Conservation (phyloP, 345 rosid genomes). For the Camelina sativa region DNA sequence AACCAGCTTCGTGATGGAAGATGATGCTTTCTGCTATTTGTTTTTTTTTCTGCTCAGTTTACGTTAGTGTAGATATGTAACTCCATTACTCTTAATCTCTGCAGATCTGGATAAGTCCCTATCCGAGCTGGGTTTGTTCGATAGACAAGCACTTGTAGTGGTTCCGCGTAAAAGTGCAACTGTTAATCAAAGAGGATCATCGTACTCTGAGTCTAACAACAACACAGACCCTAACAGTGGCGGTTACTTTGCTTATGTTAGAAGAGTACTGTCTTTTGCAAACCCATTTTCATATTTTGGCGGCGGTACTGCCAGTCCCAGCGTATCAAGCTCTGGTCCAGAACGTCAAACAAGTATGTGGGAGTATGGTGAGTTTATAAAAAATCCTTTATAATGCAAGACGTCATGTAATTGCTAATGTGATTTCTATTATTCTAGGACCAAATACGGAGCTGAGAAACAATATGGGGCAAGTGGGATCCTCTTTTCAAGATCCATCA, state of each 20-base stretch:
- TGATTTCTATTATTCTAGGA: slow-evolving; percentile 54
- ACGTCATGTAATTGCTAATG: slow-evolving; percentile 25
- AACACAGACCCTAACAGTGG: slow-evolving; percentile 49
- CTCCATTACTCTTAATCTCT: slow-evolving; percentile 21
- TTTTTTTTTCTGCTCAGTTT: background rate
- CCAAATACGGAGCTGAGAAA: slow-evolving; percentile 52
- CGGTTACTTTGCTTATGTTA: slow-evolving; percentile 66
- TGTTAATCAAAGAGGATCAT: slow-evolving; percentile 48
- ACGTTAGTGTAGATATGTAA: background rate
- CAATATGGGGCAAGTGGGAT: slow-evolving; percentile 44
- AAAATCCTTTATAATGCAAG: background rate
- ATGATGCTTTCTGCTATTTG: slow-evolving; percentile 16
- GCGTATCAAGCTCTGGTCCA: slow-evolving; percentile 53
- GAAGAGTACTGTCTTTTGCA: slow-evolving; percentile 61
- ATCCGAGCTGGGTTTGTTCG: slow-evolving; percentile 69
- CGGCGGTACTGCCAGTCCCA: slow-evolving; percentile 47
- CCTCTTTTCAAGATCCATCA: slow-evolving; percentile 41
- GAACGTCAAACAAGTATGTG: slow-evolving; percentile 52
- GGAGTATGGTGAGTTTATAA: slow-evolving; percentile 52
- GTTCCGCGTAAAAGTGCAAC: slow-evolving; percentile 59
- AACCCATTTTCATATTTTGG: slow-evolving; percentile 85
- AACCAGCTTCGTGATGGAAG: slow-evolving; percentile 2
- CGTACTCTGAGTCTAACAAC: slow-evolving; percentile 44
- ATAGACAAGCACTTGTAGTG: slow-evolving; percentile 86
- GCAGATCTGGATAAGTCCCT: slow-evolving; percentile 77